phyloP scores from a whole-genome alignment of 2,329 filamentous ascomycete genomes.

The Ascochyta rabiei region DNA sequence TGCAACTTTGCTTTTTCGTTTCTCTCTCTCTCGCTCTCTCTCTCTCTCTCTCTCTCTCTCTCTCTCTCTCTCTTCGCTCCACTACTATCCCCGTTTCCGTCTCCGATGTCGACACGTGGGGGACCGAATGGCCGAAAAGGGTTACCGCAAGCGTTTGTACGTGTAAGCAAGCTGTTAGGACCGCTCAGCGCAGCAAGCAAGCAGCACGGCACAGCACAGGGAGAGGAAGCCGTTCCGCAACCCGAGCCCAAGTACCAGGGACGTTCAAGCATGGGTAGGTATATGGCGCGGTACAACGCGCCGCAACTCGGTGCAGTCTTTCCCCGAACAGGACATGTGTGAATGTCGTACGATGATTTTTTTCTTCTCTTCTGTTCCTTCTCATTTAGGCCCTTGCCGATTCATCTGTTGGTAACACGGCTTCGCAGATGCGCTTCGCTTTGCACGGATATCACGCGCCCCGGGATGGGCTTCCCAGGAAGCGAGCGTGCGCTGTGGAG shows the following conservation, averaged over 20 bases:
- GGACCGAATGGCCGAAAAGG: too few species aligned
- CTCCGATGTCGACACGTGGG: too few species aligned
- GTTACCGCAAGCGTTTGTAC: too few species aligned
- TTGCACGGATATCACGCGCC: not conserved
- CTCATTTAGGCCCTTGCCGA: not conserved
- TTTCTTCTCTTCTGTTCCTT: too few species aligned
- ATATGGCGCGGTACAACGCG: not conserved
- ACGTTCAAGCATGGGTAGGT: not conserved
- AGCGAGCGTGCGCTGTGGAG: not conserved
- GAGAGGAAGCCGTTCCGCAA: slow-evolving; percentile 1
- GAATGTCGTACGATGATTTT: slow-evolving; percentile 3
- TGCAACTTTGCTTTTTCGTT: too few species aligned
- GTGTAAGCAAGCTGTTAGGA: too few species aligned
- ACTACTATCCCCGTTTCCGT: too few species aligned
- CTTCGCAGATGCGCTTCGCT: not conserved
- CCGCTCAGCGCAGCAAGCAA: too few species aligned
- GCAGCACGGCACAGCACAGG: not conserved
- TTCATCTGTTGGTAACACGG: not conserved
- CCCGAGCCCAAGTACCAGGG: slow-evolving; percentile 4
- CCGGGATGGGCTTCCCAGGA: not conserved
- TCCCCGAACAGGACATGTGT: not conserved
- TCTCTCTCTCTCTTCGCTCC: too few species aligned
- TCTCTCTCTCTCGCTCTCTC: too few species aligned
- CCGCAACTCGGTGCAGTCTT: slow-evolving; percentile 4
- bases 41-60: too few species aligned